Base-by-base conservation (phyloP, 805 yeast species). In the Metschnikowia similis region DNA sequence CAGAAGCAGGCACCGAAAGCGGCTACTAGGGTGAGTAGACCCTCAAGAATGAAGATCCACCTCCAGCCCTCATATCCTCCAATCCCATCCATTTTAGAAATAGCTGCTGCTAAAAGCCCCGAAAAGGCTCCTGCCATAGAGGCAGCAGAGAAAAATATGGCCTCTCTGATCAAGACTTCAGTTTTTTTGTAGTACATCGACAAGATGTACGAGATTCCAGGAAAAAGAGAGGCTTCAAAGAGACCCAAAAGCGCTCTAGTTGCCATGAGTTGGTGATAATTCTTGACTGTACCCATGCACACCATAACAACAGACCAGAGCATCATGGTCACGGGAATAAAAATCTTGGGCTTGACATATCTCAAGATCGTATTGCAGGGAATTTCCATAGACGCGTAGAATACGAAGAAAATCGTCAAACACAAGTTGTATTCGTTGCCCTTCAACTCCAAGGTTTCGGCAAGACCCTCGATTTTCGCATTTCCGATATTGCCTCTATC, bases 401-500 rank as follows among this genome's bases (percentile, higher is more conserved):
- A 89, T 11, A 84, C 84, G 56, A 85, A 86, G 65, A 86, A 85
- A 8, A 85, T 77, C 6, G 88, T 82, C 55, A 86, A 73, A 3
- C 86, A 84, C 32, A 74, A 75, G 61, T 84, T 82, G 70, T 75
- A 85, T 59, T 85, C 84, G 56, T 75, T 74, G 8, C 85, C 85
- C 1, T 66, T 64, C 38, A 88, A 70, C 16, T 73, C 59, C 34
- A 88, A 65, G 50, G 82, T 86, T 1, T 59, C 66, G 17, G 74
- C 74, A 72, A 88, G 71, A 10, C 89, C 89, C 61, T 86, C 87
- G 48, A 84, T 78, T 52, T 82, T 82, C 7, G 96, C 95, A 66
- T 88, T 87, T 30, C 91, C 82, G 53, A 88, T 85, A 64, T 88
- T 88, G 51, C 87, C 91, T 65, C 95, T 75, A 64, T 88, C 95